Evolutionary conservation across 2,329 filamentous ascomycete genomes (phyloP).

Genomic region (Aspergillus hiratsukae): DNA sequence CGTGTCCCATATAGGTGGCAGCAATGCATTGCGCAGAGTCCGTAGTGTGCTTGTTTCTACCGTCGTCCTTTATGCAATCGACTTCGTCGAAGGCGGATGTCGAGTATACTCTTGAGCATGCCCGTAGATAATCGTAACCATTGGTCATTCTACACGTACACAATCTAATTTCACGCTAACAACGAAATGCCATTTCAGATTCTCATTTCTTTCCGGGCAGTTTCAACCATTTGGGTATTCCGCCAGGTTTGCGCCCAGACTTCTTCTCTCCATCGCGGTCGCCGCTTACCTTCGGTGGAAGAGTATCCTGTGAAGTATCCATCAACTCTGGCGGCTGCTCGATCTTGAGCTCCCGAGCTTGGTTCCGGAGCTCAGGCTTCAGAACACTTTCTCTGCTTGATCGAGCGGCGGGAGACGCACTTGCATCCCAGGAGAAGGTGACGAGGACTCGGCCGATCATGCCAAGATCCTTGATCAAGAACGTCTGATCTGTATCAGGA

Average conservation of each 20-base stretch:
- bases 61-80: not conserved
- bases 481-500: constrained; percentile 42
- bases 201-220: constrained; percentile 66
- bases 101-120: not conserved
- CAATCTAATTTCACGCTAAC: not conserved
- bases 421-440: constrained; percentile 69
- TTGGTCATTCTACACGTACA: not conserved
- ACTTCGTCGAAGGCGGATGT: not conserved
- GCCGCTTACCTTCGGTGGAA: constrained; percentile 37
- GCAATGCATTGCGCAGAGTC: not conserved
- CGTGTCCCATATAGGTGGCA: not conserved
- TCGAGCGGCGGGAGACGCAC: constrained; percentile 53
- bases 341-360: constrained; percentile 62
- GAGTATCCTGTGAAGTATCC: constrained; percentile 44
- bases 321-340: constrained; percentile 44
- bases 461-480: constrained; percentile 67
- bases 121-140: not conserved
- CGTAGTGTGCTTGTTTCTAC: not conserved
- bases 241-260: constrained; percentile 30
- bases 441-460: constrained; percentile 68
- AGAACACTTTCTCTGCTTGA: constrained; percentile 52
- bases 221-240: constrained; percentile 68
- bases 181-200: not conserved
- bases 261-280: constrained; percentile 30
- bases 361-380: constrained; percentile 55